phyloP scores from a whole-genome alignment of 148 eudicot species.

The Mesembryanthemum crystallinum region DNA sequence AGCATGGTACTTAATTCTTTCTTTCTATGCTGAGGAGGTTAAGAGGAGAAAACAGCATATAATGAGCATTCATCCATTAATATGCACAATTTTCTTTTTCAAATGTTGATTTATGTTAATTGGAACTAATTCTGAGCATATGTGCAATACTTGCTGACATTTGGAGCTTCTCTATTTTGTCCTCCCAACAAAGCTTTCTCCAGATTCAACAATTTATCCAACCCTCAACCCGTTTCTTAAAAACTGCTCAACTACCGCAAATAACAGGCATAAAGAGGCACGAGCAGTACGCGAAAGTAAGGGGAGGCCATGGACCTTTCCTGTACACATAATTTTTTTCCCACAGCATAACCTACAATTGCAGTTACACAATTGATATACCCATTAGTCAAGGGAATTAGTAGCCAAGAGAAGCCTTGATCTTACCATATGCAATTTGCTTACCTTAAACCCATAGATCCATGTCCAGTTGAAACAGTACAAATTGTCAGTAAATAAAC shows the following conservation, averaged over 20 bases:
- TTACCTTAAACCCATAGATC: neutral
- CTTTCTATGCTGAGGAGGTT: neutral
- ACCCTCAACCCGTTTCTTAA: neutral
- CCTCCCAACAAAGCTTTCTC: neutral
- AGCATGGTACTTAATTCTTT: neutral
- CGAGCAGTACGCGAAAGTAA: neutral
- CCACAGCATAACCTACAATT: neutral
- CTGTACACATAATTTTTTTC: neutral
- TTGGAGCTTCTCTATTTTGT: neutral
- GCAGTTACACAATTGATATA: neutral
- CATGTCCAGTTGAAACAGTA: neutral
- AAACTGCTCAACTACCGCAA: neutral
- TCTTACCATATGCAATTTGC: neutral
- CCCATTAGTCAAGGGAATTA: neutral
- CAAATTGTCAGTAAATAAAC: neutral
- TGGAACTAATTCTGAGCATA: neutral
- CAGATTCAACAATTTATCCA: neutral
- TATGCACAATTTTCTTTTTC: neutral
- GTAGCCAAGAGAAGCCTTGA: neutral
- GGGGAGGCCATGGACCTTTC: no score
- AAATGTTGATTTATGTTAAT: no score
- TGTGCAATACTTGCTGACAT: neutral
- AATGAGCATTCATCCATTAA: neutral
- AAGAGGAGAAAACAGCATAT: no score
- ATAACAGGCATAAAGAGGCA: neutral